phyloP scores from a whole-genome alignment of 1,284 basidiomycete genomes.

The Sporisorium graminicola region DNA sequence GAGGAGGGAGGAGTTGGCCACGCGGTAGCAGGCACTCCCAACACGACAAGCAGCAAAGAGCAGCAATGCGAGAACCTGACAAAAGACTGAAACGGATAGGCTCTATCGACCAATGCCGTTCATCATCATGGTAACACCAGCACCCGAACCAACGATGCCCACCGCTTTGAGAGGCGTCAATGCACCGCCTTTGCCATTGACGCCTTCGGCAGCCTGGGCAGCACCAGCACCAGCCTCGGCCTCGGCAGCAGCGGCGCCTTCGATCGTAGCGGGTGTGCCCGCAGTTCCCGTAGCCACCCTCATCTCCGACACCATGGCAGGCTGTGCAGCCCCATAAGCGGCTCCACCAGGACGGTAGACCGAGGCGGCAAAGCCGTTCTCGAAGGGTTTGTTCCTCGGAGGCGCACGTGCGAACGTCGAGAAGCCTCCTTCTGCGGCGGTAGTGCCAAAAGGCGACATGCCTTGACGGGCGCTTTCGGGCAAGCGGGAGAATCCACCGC shows the following conservation, averaged over 20 bases:
- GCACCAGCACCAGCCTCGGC: background rate
- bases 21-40: no score
- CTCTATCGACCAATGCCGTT: slow-evolving; percentile 19
- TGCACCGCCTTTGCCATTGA: no score
- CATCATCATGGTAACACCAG: slow-evolving; percentile 22
- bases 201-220: background rate
- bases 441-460: background rate
- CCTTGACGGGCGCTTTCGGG: background rate
- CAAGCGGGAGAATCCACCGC: background rate
- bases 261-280: slow-evolving; percentile 13
- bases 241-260: slow-evolving; percentile 1
- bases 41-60: background rate
- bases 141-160: slow-evolving; percentile 4
- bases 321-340: slow-evolving; percentile 3
- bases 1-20: no score
- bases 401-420: background rate
- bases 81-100: background rate
- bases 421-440: background rate
- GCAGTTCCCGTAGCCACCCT: background rate
- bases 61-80: no score
- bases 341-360: background rate
- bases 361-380: background rate
- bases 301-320: slow-evolving; percentile 15
- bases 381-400: background rate
- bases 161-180: background rate